Base-by-base conservation (phyloP, 495 filamentous ascomycete species). In the Achaetomiella virescens region DNA sequence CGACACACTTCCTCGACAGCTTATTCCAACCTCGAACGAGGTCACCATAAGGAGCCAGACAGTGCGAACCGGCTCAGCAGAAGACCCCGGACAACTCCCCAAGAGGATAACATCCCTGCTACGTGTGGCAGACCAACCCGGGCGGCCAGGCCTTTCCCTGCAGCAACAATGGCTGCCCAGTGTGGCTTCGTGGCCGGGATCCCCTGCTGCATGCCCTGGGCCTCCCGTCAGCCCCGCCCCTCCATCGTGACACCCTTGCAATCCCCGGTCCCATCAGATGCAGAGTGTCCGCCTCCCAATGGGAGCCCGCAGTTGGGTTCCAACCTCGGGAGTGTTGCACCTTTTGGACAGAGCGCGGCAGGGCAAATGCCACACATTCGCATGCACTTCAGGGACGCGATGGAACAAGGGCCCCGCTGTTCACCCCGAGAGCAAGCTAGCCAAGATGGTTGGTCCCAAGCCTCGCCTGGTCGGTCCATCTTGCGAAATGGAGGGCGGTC, bases 321-420 rank as follows among this genome's bases (percentile, higher is more conserved):
- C 55, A 61, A 59, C 61, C 54, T 62, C 66, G 61, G 59, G 48
- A 54, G 51, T 53, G 55, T 56, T 63, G 57, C 61, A 54, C 42
- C 47, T 48, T 53, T 61, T 41, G 56, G 57, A 57, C 36, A 41
- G 42, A 27, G 52, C 41, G 31, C 37, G 50, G 21, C 58, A 60
- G 47, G 51, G 20, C 48, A 49, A 37, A 48, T 22, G 17, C 53
- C 52, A 37, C 8, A 41, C 52, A 37, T 21, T 55, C 52, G 29
- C 52, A 20, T 54, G 38, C 56, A 52, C 53, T 52, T 40, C 42
- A 24, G 53, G 46, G 35, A 10, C 50, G 50, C 46, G 47, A 61
- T 60, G 52, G 44, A 54, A 55, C 58, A 12, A 35, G 51, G 56
- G 53, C 53, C 48, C 60, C 48, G 54, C 38, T 14, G 33, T 46